Percentiles rank a stretch among this genome's conserved stretches.
Conservation (phyloP, 768 basidiomycete genomes). For the Pholiota molesta region DNA sequence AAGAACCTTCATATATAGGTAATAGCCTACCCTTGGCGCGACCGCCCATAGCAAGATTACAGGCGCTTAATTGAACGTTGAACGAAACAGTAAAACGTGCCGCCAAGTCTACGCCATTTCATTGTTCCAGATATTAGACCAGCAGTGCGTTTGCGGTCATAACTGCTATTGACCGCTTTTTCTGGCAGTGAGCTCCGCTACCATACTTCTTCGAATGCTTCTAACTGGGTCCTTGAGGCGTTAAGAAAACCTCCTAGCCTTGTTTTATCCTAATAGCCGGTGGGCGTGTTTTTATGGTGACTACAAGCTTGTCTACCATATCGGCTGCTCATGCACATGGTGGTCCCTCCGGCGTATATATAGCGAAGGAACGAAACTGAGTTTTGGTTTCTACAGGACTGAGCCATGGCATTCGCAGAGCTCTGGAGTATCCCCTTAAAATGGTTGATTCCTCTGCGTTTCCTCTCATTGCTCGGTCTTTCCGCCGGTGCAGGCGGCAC, state of each 20-base stretch:
- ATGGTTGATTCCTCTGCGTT: neutral
- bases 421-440: neutral
- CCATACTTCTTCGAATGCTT: neutral
- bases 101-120: neutral
- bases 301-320: neutral
- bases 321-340: neutral
- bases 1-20: too few relatives aligned
- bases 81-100: neutral
- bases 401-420: neutral
- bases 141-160: neutral
- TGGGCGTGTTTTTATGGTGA: too few relatives aligned
- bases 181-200: neutral
- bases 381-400: neutral
- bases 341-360: neutral
- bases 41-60: too few relatives aligned
- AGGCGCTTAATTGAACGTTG: neutral
- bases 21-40: too few relatives aligned
- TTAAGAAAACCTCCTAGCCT: neutral
- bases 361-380: neutral
- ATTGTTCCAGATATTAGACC: neutral
- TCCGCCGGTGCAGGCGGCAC: neutral
- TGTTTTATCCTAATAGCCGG: neutral
- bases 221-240: neutral
- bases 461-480: neutral
- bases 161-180: neutral